Base-by-base conservation (phyloP, 2,329 filamentous ascomycete species). In the Cyphellophora europaea region DNA sequence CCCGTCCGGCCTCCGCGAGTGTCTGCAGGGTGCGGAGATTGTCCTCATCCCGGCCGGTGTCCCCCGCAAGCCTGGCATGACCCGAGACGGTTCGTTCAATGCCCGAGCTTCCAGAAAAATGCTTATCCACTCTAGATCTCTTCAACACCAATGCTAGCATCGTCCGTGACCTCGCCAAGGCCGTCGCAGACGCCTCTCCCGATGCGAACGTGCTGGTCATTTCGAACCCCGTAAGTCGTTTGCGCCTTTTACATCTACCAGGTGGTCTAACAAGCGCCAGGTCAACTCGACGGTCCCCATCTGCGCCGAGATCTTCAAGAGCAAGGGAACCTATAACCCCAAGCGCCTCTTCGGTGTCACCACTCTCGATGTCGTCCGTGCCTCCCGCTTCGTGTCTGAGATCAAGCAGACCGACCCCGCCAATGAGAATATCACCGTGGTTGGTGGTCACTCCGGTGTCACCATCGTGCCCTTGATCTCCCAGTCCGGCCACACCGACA, bases 141-240 rank as follows among this genome's bases (percentile, higher is more conserved):
- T 98, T 98, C 87, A 96, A 96, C 80, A 98, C 89, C 76, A 98
- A 98, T 68, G 91, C 91, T 66, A 93, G 86, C 62, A 98, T 98
- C 65, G 91, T 98, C 63, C 88, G 89, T 59, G 91, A 96, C 68
- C 79, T 98, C 50, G 88, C 89, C 70, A 93, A 94, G 78, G 88
- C 87, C 55, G 79, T 78, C 58, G 91, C 91, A 57, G 79, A 93
- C 57, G 76, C 84, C 52, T 76, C 81, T 59, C 91, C 91, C 56
- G 74, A 95, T 48, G 91, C 91, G 66, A 93, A 93, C 71, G 74
- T 96, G 64, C 79, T 96, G 61, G 78, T 98, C 74, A 98, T 98
- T 70, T 78, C 88, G 67, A 98, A 98, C 80, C 91, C 91, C 45
- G 88, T 77, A 67, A 38, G 70, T 55, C 19, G 21, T 8, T 23